Base-by-base conservation (phyloP, 768 basidiomycete species). In the Panaeolus cyanescens region DNA sequence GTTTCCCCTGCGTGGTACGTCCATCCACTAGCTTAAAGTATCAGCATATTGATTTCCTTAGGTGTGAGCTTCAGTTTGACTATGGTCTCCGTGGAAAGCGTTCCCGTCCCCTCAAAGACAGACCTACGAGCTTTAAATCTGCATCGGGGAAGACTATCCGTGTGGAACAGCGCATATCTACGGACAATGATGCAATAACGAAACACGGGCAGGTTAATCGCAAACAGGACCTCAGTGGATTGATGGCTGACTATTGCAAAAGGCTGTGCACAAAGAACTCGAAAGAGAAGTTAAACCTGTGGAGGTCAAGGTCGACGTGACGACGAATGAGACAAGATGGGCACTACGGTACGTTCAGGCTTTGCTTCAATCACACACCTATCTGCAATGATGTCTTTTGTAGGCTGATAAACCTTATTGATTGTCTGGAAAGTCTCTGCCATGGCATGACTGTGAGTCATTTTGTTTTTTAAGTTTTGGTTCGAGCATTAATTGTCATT, bases 51-150 rank as follows among this genome's bases (percentile, higher is more conserved):
- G 30, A 64, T 28, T 10, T 60, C 13, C 17, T 0, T 67, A 92
- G 91, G 91, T 93, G 91, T 67, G 91, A 92, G 68, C 81, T 91
- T 5, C 90, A 92, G 69, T 86, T 84, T 69, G 90, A 93, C 65
- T 93, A 93, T 67, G 84, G 89, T 2, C 76, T 92, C 37, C 83
- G 84, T 31, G 87, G 89, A 61, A 76, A 75, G 60, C 79, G 89
- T 20, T 74, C 78, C 42, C 78, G 72, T 42, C 84, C 81, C 17
- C 63, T 89, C 0, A 73, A 75, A 19, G 60, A 72, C 9, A 81
- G 91, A 19, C 90, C 90, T 0, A 60, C 72, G 10, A 75, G 83
- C 1, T 92, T 93, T 64, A 70, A 72, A 3, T 83, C 88, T 22
- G 76, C 76, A 13, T 71, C 75, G 25, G 91, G 91, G 15, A 90